Base-by-base conservation (phyloP, 306 rosid genomes). In the Gleditsia sinensis region DNA sequence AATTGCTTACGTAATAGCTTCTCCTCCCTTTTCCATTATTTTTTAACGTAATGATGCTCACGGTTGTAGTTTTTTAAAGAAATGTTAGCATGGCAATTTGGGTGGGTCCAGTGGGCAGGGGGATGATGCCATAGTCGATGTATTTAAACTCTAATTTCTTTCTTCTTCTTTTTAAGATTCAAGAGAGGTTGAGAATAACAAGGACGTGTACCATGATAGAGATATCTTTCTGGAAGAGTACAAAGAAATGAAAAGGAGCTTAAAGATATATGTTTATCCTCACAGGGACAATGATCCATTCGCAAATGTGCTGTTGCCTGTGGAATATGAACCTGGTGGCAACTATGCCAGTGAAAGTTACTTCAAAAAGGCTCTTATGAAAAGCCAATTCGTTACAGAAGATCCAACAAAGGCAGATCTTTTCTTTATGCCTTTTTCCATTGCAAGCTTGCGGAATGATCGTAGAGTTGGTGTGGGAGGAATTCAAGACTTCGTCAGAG, bases 291-390 rank as follows among this genome's bases (percentile, higher is more conserved):
- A 77, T 25, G 90, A 90, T 56, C 88, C 95, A 50, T 88, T 88
- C 82, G 93, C 91, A 53, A 89, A 89, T 3, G 93, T 82, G 70
- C 85, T 93, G 32, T 66, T 90, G 80, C 90, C 93, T 9, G 86
- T 80, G 65, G 76, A 83, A 59, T 69, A 39, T 30, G 88, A 88
- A 73, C 96, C 98, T 1, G 61, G 81, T n/a, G 93, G 98, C 49
- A 90, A 93, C 54, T 93, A 93, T 69, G 96, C 98, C 23, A 93
- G 98, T 67, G 98, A 93, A 74, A 86, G 96, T 80, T 93, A 86
- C 90, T 90, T 90, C 76, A 93, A 93, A 71, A 87, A 75, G 55
- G 82, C 67, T 60, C 91, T 93, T 8, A 55, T 79, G 78, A 83
- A 81, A 63, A 90, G 96, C 64, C 91, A 70, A 56, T 87, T 93